A percentile compares a stretch with the other conserved stretches of the same genome.
These are phyloP conservation scores for Leishmania tropica DNA, from an alignment of 208 protist species.

Conservation along the genomic window DNA sequence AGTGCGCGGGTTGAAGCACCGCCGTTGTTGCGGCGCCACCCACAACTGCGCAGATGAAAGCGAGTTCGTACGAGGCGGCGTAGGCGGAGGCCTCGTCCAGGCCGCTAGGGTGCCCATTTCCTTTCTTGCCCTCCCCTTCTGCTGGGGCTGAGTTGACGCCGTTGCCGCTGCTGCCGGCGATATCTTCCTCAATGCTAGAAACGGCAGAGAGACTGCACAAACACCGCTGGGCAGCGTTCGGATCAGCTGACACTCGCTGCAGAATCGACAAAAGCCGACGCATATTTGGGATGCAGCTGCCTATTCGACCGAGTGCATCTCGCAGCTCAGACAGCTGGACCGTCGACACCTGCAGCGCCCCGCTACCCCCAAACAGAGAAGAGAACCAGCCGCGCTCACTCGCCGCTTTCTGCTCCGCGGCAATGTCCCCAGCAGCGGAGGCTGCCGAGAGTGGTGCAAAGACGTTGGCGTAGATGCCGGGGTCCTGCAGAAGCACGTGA, in stretches of 20 bases:
- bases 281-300: constrained; percentile 45
- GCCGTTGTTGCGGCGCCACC: constrained; percentile 8
- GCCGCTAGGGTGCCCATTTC: neutral
- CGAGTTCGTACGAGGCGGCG: constrained; percentile 32
- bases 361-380: constrained; percentile 40
- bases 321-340: constrained; percentile 30
- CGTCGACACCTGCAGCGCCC: constrained; percentile 26
- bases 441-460: constrained; percentile 14
- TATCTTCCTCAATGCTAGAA: constrained; percentile 19
- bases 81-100: constrained; percentile 30
- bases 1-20: constrained; percentile 20
- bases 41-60: constrained; percentile 28
- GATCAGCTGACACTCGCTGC: constrained; percentile 15
- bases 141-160: neutral
- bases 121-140: neutral
- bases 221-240: constrained; percentile 8
- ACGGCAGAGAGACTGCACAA: constrained; percentile 23
- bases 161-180: neutral
- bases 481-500: constrained; percentile 36
- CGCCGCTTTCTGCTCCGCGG: constrained; percentile 4
- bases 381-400: constrained; percentile 51
- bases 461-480: constrained; percentile 32
- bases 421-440: neutral
- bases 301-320: constrained; percentile 36
- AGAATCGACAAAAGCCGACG: constrained; percentile 45